Percentiles rank a stretch among this genome's conserved stretches.
phyloP scores from a whole-genome alignment of 1,284 basidiomycete genomes.

The Bjerkandera adusta region DNA sequence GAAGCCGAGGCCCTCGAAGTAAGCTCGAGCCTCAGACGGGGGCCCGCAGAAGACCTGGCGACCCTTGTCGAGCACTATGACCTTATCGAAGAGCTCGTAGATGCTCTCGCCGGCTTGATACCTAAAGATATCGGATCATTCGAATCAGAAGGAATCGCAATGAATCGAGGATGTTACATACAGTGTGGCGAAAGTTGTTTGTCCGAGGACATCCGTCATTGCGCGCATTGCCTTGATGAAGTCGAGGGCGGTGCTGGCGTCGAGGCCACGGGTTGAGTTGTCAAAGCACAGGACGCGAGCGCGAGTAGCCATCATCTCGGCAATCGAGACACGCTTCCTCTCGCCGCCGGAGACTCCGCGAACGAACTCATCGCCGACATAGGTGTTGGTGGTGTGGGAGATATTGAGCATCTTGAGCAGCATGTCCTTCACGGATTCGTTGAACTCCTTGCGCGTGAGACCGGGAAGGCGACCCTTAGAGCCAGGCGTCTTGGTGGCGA shows the following conservation, averaged over 20 bases:
- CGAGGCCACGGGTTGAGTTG: slow-evolving; percentile 83
- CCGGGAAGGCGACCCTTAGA: slow-evolving; percentile 70
- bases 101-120: slow-evolving; percentile 84
- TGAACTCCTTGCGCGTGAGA: slow-evolving; percentile 58
- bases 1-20: slow-evolving; percentile 81
- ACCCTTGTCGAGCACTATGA: slow-evolving; percentile 75
- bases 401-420: slow-evolving; percentile 82
- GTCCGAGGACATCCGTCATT: slow-evolving; percentile 75
- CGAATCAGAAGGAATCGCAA: slow-evolving; percentile 23
- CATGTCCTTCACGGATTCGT: slow-evolving; percentile 54
- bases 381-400: slow-evolving; percentile 69
- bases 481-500: slow-evolving; percentile 68
- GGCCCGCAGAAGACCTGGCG: slow-evolving; percentile 84
- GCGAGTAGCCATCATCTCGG: slow-evolving; percentile 81
- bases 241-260: slow-evolving; percentile 84
- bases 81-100: slow-evolving; percentile 65
- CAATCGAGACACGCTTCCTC: slow-evolving; percentile 84
- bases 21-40: slow-evolving; percentile 66
- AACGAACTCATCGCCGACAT: slow-evolving; percentile 83
- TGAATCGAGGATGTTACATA: slow-evolving; percentile 47
- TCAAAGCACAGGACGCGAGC: slow-evolving; percentile 82
- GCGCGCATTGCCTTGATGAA: slow-evolving; percentile 72
- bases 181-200: slow-evolving; percentile 78
- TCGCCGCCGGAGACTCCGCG: slow-evolving; percentile 88
- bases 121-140: slow-evolving; percentile 32